These are phyloP conservation scores for Yarrowia osloensis DNA, from an alignment of 805 yeast genomes.

Conservation along the genomic window DNA sequence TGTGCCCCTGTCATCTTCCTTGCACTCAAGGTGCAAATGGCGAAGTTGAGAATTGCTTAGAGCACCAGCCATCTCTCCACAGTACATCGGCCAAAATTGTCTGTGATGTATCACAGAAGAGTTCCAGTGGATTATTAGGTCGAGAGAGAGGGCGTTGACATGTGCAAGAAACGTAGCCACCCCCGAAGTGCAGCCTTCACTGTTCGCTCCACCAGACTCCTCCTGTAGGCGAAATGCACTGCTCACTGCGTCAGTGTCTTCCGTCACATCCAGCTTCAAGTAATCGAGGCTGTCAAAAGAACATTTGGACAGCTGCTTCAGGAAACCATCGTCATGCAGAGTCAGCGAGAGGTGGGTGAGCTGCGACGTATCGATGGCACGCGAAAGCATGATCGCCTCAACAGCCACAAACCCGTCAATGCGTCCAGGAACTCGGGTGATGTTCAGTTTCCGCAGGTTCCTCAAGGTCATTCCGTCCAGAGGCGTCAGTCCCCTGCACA, in stretches of 20 bases:
- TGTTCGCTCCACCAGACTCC: not conserved
- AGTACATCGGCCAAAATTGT: constrained; percentile 21
- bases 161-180: constrained; percentile 27
- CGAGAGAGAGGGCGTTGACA: not conserved
- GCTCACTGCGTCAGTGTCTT: constrained; percentile 5
- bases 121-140: constrained; percentile 22
- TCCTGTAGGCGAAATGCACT: not conserved
- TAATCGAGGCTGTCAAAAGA: not conserved
- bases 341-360: constrained; percentile 1
- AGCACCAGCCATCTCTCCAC: constrained; percentile 21
- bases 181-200: not conserved
- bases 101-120: not conserved
- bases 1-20: constrained; percentile 18
- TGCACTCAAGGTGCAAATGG: constrained; percentile 12
- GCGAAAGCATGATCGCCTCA: constrained; percentile 37
- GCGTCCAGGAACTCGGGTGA: constrained; percentile 5
- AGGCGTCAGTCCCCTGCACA: constrained; percentile 2
- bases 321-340: not conserved
- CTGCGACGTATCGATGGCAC: constrained; percentile 20
- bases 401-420: constrained; percentile 41
- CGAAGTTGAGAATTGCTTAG: constrained; percentile 10
- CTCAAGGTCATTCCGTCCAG: not conserved
- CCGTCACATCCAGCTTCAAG: constrained; percentile 9
- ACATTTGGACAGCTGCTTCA: not conserved
- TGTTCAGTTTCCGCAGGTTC: not conserved